These are phyloP conservation scores for Martiniozyma asiatica DNA, from an alignment of 1,139 yeast genomes.

Conservation along the genomic window DNA sequence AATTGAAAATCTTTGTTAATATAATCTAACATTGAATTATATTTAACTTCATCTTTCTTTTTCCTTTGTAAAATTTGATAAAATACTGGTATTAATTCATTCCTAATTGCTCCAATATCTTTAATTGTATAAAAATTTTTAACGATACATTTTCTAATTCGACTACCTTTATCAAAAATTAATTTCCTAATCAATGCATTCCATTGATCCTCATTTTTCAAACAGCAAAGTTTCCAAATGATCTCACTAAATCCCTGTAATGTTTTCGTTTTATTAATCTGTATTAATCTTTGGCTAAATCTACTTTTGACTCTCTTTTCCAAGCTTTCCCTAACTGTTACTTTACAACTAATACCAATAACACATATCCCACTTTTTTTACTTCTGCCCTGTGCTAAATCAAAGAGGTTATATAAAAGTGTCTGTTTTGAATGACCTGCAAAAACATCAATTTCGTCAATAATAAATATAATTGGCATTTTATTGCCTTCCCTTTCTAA, in stretches of 20 bases:
- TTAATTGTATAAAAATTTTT: constrained; percentile 48
- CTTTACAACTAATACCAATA: constrained; percentile 65
- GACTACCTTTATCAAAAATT: constrained; percentile 18
- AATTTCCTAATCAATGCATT: constrained; percentile 25
- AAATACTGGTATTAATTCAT: constrained; percentile 30
- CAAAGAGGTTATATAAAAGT: constrained; percentile 74
- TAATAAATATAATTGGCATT: constrained; percentile 58
- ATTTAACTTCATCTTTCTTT: neutral
- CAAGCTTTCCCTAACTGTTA: constrained; percentile 65
- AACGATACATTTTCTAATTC: constrained; percentile 27
- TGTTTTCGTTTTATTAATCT: constrained; percentile 38
- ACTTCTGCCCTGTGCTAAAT: constrained; percentile 55
- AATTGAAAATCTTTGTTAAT: constrained; percentile 15
- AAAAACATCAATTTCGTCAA: constrained; percentile 80
- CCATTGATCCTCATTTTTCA: constrained; percentile 5
- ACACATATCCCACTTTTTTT: constrained; percentile 39
- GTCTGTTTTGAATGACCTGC: constrained; percentile 68
- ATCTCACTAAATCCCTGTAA: constrained; percentile 30
- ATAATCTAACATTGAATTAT: constrained; percentile 6
- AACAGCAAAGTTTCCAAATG: constrained; percentile 17
- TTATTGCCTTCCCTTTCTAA: constrained; percentile 25
- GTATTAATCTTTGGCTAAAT: constrained; percentile 68
- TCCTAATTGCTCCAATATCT: constrained; percentile 45
- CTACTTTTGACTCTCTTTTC: constrained; percentile 89
- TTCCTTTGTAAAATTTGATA: constrained; percentile 15